phyloP scores from a whole-genome alignment of 1,284 basidiomycete species.

The Cystobasidium slooffiae region DNA sequence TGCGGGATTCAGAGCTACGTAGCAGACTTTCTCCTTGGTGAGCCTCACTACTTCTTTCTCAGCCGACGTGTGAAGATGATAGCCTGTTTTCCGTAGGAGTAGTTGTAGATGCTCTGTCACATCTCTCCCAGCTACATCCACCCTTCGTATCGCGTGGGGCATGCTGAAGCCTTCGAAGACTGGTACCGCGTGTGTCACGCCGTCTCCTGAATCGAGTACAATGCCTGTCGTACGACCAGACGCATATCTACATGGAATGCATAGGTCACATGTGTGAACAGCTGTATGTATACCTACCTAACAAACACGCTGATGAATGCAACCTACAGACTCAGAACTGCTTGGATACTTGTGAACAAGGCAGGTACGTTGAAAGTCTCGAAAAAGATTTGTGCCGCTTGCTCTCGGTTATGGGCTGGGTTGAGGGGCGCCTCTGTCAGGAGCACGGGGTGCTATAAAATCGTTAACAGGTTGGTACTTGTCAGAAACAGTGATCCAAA shows the following conservation, averaged over 20 bases:
- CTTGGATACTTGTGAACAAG: slow-evolving; percentile 94
- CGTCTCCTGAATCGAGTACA: slow-evolving; percentile 97
- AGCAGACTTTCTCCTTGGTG: slow-evolving; percentile 98
- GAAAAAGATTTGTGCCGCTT: slow-evolving; percentile 97
- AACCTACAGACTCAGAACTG: slow-evolving; percentile 88
- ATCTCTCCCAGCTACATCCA: slow-evolving; percentile 94
- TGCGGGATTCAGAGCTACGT: slow-evolving; percentile 83
- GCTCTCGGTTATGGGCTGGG: slow-evolving; percentile 88
- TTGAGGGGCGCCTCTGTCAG: slow-evolving; percentile 94
- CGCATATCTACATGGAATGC: slow-evolving; percentile 73
- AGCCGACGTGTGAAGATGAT: slow-evolving; percentile 93
- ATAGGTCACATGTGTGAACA: too few relatives aligned
- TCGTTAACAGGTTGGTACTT: background rate
- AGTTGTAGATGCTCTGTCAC: slow-evolving; percentile 96
- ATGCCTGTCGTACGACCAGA: slow-evolving; percentile 99
- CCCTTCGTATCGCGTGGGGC: slow-evolving; percentile 94
- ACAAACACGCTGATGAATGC: background rate
- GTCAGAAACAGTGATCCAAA: background rate
- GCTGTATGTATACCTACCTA: slow-evolving; percentile 38
- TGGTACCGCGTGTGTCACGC: slow-evolving; percentile 97
- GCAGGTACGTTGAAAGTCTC: slow-evolving; percentile 99
- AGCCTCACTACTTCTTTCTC: slow-evolving; percentile 96
- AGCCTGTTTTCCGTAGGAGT: slow-evolving; percentile 89
- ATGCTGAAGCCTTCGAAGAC: slow-evolving; percentile 99
- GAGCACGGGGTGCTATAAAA: slow-evolving; percentile 84